A percentile compares a stretch with the other conserved stretches of the same genome.
Conservation (phyloP, 2,329 filamentous ascomycete species). For the Orbilia blumenaviensis region DNA sequence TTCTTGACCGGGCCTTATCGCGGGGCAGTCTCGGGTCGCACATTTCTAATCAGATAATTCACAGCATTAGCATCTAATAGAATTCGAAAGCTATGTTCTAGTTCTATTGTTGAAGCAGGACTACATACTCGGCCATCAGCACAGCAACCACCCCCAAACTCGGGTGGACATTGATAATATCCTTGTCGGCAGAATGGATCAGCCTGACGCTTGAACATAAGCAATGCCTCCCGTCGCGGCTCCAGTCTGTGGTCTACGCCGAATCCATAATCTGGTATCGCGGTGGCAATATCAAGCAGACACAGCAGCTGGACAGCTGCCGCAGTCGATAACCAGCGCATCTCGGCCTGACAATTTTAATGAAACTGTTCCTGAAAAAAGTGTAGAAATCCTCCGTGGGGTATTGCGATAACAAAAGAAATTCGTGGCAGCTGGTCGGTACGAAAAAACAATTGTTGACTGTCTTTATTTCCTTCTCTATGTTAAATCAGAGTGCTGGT, state of each 20-base stretch:
- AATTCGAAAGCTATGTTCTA: not conserved
- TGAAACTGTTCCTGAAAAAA: not conserved
- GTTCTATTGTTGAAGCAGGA: not conserved
- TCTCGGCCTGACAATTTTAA: conserved; percentile 8
- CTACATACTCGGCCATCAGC: conserved; percentile 34
- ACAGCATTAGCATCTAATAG: not conserved
- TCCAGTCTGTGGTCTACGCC: conserved; percentile 8
- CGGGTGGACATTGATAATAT: conserved; percentile 29
- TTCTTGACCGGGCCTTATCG: not conserved
- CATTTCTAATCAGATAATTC: conserved; percentile 23
- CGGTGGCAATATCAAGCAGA: conserved; percentile 36
- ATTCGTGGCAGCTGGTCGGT: conserved; percentile 39
- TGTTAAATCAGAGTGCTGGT: not conserved
- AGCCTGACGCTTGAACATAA: conserved; percentile 42
- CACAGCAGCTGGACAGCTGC: conserved; percentile 49
- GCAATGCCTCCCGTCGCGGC: conserved; percentile 40
- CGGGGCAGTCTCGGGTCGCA: conserved; percentile 42
- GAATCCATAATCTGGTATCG: conserved; percentile 33
- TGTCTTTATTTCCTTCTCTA: conserved; percentile 1
- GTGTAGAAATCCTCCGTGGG: not conserved
- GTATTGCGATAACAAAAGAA: conserved; percentile 47
- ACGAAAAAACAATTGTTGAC: not conserved
- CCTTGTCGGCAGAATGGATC: conserved; percentile 5
- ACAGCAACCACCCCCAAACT: conserved; percentile 49
- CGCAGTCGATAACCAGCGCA: conserved; percentile 43